Percentiles rank a stretch among this genome's conserved stretches.
Evolutionary conservation across 78 protist genomes (phyloP).

Genomic region (Dictyostelium intermedium): DNA sequence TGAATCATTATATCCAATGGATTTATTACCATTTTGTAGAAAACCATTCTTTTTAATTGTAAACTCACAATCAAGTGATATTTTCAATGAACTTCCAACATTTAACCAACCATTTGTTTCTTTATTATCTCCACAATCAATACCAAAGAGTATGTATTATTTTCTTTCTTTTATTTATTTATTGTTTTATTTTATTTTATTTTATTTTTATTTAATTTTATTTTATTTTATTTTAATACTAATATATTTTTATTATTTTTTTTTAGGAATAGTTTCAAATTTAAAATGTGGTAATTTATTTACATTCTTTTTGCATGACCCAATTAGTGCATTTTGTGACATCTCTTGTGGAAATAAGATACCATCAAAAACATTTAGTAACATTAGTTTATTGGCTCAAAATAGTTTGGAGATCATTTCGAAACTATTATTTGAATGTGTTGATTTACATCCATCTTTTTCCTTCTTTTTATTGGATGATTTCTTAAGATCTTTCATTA

Average conservation of each 20-base stretch:
- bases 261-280: constrained; percentile 11
- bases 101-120: constrained; percentile 74
- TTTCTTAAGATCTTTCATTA: constrained; percentile 53
- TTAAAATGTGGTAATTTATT: constrained; percentile 63
- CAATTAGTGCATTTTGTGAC: constrained; percentile 76
- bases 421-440: constrained; percentile 25
- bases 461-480: constrained; percentile 59
- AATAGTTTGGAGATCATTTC: background rate
- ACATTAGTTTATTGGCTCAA: background rate
- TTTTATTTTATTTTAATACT: background rate
- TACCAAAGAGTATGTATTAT: constrained; percentile 42
- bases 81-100: constrained; percentile 56
- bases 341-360: constrained; percentile 20
- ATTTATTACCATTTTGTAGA: constrained; percentile 60
- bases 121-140: constrained; percentile 43
- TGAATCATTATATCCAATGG: constrained; percentile 64
- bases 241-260: background rate
- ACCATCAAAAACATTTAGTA: background rate
- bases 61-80: constrained; percentile 44
- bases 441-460: constrained; percentile 11
- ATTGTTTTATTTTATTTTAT: background rate
- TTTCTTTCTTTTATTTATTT: background rate
- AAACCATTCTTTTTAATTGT: constrained; percentile 76
- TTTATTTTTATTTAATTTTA: too few species aligned
- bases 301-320: constrained; percentile 73